phyloP scores from a whole-genome alignment of 371 early-diverging fungal species.

The Massospora cicadina region DNA sequence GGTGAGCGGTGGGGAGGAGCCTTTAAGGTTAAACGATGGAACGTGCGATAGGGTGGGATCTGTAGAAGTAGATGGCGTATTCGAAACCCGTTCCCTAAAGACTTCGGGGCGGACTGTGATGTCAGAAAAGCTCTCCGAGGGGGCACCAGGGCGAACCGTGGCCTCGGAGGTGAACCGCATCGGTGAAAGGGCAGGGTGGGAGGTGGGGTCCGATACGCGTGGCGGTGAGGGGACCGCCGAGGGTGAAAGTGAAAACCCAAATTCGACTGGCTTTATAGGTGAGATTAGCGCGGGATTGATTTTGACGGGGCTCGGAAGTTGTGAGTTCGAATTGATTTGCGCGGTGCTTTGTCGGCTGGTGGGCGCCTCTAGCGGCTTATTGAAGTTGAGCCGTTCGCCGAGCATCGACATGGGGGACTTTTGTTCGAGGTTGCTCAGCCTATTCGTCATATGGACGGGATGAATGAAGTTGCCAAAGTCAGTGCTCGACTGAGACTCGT shows the following conservation, averaged over 20 bases:
- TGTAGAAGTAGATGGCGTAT: not conserved
- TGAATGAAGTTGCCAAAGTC: not conserved
- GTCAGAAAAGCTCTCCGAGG: too few species aligned
- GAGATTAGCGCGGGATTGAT: not conserved
- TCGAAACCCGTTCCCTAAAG: too few species aligned
- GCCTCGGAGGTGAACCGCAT: too few species aligned
- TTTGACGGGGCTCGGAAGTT: not conserved
- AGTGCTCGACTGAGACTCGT: not conserved
- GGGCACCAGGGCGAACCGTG: too few species aligned
- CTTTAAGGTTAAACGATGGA: not conserved
- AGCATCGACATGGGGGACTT: not conserved
- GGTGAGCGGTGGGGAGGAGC: not conserved
- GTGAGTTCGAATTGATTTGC: not conserved
- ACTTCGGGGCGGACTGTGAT: too few species aligned
- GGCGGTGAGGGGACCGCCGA: not conserved
- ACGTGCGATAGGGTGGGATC: not conserved
- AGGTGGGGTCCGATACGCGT: not conserved
- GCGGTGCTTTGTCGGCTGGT: not conserved
- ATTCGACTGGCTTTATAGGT: not conserved
- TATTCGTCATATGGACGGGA: not conserved
- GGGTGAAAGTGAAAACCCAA: not conserved
- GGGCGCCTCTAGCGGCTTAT: not conserved
- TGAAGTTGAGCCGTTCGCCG: not conserved
- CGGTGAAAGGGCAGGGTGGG: not conserved
- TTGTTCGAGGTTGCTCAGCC: not conserved